Evolutionary conservation across 768 basidiomycete species (phyloP).

Genomic region (Pleurotus platypus): DNA sequence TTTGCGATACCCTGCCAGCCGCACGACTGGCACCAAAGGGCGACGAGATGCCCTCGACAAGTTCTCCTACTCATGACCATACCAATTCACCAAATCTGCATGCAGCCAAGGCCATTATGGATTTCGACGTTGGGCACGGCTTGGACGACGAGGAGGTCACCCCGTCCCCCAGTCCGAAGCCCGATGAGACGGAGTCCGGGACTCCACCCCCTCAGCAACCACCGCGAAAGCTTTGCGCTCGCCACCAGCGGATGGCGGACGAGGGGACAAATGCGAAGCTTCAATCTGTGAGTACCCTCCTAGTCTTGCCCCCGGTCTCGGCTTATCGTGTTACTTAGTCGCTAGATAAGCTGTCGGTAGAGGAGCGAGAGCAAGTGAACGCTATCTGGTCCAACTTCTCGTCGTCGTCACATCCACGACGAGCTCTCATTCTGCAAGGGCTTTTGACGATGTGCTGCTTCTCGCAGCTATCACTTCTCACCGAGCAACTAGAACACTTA

Average conservation of each 20-base stretch:
- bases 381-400: slow-evolving; percentile 97
- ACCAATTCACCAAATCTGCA: not conserved
- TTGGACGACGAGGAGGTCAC: slow-evolving; percentile 36
- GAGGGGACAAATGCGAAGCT: slow-evolving; percentile 89
- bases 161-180: slow-evolving; percentile 30
- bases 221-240: slow-evolving; percentile 80
- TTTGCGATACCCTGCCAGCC: slow-evolving; percentile 73
- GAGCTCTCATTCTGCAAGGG: slow-evolving; percentile 93
- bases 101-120: slow-evolving; percentile 1
- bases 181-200: slow-evolving; percentile 12
- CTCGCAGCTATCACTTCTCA: slow-evolving; percentile 93
- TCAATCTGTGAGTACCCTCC: slow-evolving; percentile 63
- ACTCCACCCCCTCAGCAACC: slow-evolving; percentile 24
- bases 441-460: slow-evolving; percentile 99
- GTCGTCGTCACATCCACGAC: slow-evolving; percentile 84
- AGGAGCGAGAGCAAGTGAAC: slow-evolving; percentile 85
- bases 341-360: slow-evolving; percentile 81
- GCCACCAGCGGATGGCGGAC: slow-evolving; percentile 97
- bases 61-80: slow-evolving; percentile 2
- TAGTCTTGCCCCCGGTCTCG: not conserved
- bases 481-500: slow-evolving; percentile 85
- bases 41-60: slow-evolving; percentile 11
- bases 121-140: slow-evolving; percentile 14
- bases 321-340: slow-evolving; percentile 49
- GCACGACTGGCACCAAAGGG: slow-evolving; percentile 41